Conservation (phyloP, 1,139 yeast genomes). For the Yamadazyma kanchanaburiensis region DNA sequence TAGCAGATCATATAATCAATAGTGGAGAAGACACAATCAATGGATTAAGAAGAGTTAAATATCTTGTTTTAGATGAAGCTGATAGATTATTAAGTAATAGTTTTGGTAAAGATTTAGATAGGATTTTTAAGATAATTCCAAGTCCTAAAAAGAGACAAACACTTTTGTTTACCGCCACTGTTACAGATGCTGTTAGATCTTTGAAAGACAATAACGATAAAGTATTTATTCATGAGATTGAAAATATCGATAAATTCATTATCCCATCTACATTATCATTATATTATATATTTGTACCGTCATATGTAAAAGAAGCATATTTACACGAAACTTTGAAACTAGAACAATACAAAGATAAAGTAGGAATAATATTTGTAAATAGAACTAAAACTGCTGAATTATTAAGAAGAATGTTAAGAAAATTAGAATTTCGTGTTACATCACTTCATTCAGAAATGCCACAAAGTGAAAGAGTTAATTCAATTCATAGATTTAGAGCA, state of each 20-base stretch:
- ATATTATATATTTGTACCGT: constrained; percentile 60
- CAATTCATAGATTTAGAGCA: constrained; percentile 89
- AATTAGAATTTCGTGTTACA: constrained; percentile 75
- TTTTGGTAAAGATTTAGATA: constrained; percentile 73
- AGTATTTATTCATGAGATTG: constrained; percentile 81
- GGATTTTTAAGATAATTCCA: constrained; percentile 73
- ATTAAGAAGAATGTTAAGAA: constrained; percentile 68
- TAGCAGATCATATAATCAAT: constrained; percentile 86
- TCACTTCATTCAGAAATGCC: constrained; percentile 95
- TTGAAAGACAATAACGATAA: constrained; percentile 67
- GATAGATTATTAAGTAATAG: constrained; percentile 84
- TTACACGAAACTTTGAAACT: constrained; percentile 64
- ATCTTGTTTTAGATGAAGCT: constrained; percentile 91
- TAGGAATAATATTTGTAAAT: constrained; percentile 86
- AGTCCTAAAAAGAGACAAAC: constrained; percentile 75
- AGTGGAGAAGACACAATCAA: constrained; percentile 87
- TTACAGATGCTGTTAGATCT: constrained; percentile 86
- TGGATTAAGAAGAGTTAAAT: constrained; percentile 75
- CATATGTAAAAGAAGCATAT: constrained; percentile 88
- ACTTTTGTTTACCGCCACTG: constrained; percentile 89
- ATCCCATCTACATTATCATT: constrained; percentile 72
- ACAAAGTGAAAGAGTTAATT: constrained; percentile 84
- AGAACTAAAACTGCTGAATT: constrained; percentile 88
- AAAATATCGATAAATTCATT: constrained; percentile 64
- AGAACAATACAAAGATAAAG: constrained; percentile 59